Conservation (phyloP, 352 stramenopile genomes). For the Pythium aphanidermatum region DNA sequence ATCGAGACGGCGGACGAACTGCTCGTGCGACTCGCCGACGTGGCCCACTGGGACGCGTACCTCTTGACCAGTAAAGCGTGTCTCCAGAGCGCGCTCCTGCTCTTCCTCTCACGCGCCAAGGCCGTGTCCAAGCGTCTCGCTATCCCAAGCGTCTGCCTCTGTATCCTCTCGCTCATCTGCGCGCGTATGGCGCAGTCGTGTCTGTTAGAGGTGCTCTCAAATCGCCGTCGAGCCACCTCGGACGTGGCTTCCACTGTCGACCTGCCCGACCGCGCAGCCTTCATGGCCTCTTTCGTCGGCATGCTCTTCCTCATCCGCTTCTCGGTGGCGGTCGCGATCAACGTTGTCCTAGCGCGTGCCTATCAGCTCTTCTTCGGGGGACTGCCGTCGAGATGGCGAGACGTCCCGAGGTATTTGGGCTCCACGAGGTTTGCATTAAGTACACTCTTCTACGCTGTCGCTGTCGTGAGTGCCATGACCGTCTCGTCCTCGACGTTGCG, state of each 20-base stretch:
- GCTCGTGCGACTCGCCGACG: conserved; percentile 9
- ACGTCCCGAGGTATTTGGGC: conserved; percentile 46
- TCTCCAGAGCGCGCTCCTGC: conserved; percentile 39
- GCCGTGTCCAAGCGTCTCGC: conserved; percentile 25
- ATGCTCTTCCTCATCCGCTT: conserved; percentile 42
- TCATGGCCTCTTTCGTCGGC: conserved; percentile 35
- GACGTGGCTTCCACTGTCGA: not conserved
- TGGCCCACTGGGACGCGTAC: conserved; percentile 25
- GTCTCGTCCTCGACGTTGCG: conserved; percentile 28
- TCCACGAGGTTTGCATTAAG: conserved; percentile 54
- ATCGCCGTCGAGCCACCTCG: not conserved
- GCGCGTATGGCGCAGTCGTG: conserved; percentile 45
- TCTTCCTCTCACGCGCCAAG: conserved; percentile 37
- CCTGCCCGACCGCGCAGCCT: conserved; percentile 3
- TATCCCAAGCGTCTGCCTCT: conserved; percentile 35
- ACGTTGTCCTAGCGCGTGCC: conserved; percentile 29
- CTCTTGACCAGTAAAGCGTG: conserved; percentile 31
- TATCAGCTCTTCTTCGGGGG: conserved; percentile 49
- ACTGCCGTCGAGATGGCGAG: conserved; percentile 39
- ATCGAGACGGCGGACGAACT: conserved; percentile 9
- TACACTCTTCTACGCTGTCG: conserved; percentile 44
- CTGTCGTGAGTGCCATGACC: conserved; percentile 33
- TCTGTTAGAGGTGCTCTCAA: conserved; percentile 17
- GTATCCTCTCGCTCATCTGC: conserved; percentile 34
- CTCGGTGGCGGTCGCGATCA: conserved; percentile 22